Percentiles rank a stretch among this genome's conserved stretches.
phyloP scores from a whole-genome alignment of 495 filamentous ascomycete species.

The Penicillium chermesinum region DNA sequence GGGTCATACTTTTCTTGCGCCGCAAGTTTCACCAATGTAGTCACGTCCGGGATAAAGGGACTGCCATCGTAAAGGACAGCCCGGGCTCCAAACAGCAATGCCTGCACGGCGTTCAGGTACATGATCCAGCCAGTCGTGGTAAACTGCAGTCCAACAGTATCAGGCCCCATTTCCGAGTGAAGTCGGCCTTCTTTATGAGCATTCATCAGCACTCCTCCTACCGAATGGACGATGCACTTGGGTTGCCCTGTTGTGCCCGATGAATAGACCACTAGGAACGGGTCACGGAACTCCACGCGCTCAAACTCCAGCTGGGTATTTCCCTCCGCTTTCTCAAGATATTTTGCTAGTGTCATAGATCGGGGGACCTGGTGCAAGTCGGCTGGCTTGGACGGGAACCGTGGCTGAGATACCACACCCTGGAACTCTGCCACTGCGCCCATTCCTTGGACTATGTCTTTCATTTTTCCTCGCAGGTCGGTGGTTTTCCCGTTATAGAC shows the following conservation, averaged over 20 bases:
- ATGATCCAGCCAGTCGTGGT: conserved; percentile 79
- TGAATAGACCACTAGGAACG: conserved; percentile 72
- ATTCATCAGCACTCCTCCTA: conserved; percentile 19
- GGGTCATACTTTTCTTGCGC: conserved; percentile 48
- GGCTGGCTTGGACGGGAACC: conserved; percentile 51
- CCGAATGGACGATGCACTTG: conserved; percentile 71
- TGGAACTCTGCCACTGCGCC: conserved; percentile 51
- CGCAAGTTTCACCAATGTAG: conserved; percentile 50
- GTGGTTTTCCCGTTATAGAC: conserved; percentile 73
- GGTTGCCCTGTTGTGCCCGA: conserved; percentile 74
- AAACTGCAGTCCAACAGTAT: conserved; percentile 51
- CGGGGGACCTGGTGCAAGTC: conserved; percentile 53
- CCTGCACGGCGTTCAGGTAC: conserved; percentile 56
- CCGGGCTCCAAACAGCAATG: conserved; percentile 50
- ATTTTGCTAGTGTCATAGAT: conserved; percentile 48
- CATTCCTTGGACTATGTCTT: conserved; percentile 58
- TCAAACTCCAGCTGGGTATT: conserved; percentile 48
- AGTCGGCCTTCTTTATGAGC: conserved; percentile 55
- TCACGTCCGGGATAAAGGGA: conserved; percentile 62
- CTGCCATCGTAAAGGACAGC: conserved; percentile 70
- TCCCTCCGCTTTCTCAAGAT: conserved; percentile 41
- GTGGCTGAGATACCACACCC: conserved; percentile 58
- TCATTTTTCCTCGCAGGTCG: conserved; percentile 66
- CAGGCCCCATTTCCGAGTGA: conserved; percentile 48
- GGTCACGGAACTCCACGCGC: conserved; percentile 45